A percentile compares a stretch with the other conserved stretches of the same genome.
Evolutionary conservation across 2,329 filamentous ascomycete genomes (phyloP).

Genomic region (Claviceps sorghi): DNA sequence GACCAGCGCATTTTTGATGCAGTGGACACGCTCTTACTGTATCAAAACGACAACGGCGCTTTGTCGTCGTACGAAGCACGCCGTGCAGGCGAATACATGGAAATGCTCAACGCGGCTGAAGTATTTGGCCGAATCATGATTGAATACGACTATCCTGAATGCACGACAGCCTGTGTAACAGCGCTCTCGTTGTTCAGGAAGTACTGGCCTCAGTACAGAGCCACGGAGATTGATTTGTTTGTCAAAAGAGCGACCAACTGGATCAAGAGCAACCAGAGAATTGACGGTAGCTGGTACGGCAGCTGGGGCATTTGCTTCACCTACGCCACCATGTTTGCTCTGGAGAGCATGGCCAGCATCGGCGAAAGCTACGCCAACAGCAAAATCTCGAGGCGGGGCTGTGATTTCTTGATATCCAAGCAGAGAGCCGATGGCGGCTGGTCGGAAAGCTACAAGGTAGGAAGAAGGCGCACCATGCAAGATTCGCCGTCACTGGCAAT

Average conservation of each 20-base stretch:
- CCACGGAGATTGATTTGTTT: constrained; percentile 58
- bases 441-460: constrained; percentile 79
- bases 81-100: constrained; percentile 62
- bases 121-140: constrained; percentile 98
- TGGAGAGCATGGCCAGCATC: constrained; percentile 69
- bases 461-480: neutral
- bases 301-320: constrained; percentile 98
- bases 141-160: constrained; percentile 96
- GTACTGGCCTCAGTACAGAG: constrained; percentile 68
- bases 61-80: constrained; percentile 82
- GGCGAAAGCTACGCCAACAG: constrained; percentile 73
- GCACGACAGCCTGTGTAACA: constrained; percentile 87
- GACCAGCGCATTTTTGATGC: constrained; percentile 72
- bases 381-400: constrained; percentile 55
- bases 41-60: constrained; percentile 76
- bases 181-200: constrained; percentile 69
- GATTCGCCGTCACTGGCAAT: neutral
- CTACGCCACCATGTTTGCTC: constrained; percentile 90
- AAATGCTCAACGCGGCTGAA: constrained; percentile 86
- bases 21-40: constrained; percentile 77
- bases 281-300: constrained; percentile 93
- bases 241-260: constrained; percentile 62
- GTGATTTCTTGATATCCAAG: constrained; percentile 71
- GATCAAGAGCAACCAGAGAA: constrained; percentile 64
- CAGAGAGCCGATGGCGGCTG: constrained; percentile 86